Evolutionary conservation across 441 rosid genomes (phyloP).

Genomic region (Populus tomentosa): DNA sequence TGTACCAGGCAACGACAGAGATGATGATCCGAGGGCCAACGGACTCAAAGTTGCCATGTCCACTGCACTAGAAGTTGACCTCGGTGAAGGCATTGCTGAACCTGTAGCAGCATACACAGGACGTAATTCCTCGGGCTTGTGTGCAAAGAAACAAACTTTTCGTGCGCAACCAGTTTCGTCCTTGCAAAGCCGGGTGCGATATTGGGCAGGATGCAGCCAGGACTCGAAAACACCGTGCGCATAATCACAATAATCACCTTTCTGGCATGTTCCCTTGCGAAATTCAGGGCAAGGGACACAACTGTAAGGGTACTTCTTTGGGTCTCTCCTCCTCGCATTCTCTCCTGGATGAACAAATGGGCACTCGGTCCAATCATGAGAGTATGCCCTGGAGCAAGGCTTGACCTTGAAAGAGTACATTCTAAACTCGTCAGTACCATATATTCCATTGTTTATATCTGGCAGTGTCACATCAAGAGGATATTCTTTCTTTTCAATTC

Average conservation of each 20-base stretch:
- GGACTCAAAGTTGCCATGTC: constrained; percentile 62
- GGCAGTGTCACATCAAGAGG: constrained; percentile 80
- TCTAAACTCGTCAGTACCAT: constrained; percentile 85
- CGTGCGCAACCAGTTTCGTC: constrained; percentile 81
- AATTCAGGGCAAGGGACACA: constrained; percentile 98
- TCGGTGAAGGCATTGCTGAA: constrained; percentile 88
- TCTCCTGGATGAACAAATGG: constrained; percentile 98
- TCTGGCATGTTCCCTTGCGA: constrained; percentile 83
- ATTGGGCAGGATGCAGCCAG: constrained; percentile 96
- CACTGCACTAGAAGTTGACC: constrained; percentile 42
- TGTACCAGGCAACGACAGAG: constrained; percentile 46
- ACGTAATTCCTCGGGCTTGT: constrained; percentile 72
- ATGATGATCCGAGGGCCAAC: constrained; percentile 46
- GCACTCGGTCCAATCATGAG: constrained; percentile 98
- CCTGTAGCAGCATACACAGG: constrained; percentile 90
- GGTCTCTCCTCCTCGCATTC: constrained; percentile 97
- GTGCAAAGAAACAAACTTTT: constrained; percentile 96
- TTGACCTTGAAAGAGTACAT: constrained; percentile 88
- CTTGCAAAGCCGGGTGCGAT: constrained; percentile 93
- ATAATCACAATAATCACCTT: constrained; percentile 83
- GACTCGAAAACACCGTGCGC: constrained; percentile 96
- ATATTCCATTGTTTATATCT: constrained; percentile 80
- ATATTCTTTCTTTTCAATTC: constrained; percentile 68
- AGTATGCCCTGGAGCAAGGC: constrained; percentile 96
- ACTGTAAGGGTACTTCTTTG: constrained; percentile 81